Base-by-base conservation (phyloP, 106 monocot genomes). In the Posidonia australis region DNA sequence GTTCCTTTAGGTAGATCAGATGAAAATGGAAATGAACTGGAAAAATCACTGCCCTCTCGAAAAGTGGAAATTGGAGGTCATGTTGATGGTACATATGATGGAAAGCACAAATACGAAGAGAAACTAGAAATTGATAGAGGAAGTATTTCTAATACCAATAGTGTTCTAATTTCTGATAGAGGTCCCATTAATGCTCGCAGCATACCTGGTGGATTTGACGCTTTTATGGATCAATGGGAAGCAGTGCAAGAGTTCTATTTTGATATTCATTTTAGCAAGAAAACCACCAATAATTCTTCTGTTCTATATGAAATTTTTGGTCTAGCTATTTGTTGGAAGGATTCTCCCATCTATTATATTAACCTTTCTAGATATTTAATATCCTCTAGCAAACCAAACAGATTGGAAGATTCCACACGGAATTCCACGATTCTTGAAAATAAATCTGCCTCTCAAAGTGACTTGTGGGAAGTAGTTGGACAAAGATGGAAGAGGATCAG, bases 301-400 rank as follows among this genome's bases (percentile, higher is more conserved):
- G 12, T 70, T 43, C 26, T 41, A 41, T 91, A 78, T 85, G 98
- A 98, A 75, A 71, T 98, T 70, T 70, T 81, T 77, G 98, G 98
- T 25, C 43, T 98, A 58, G 87, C 98, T 42, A 67, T 98, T 46
- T 98, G 98, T 76, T 98, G 98, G 98, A 75, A 87, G 65, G 71
- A 69, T 65, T 98, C 98, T 53, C 87, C 84, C 9, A 77, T 98
- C 7, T 98, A 87, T 64, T 98, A 98, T 58, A 72, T 85, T 59
- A 98, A 83, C 64, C 62, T 98, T 69, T 70, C 79, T 0, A 98
- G 78, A 54, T 87, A 91, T 75, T 51, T 98, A 24, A 25, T 74
- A 5, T 27, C 80, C 6, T 70, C 57, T 54, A 54, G 54, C 24
- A 78, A 70, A 17, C 41, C 25, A 66, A 71, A 14, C 19, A 72